Evolutionary conservation across 192 early-diverging fungal species (phyloP), one percentile per base, ranked within the genome.

Genomic region (Coemansia sp.): DNA sequence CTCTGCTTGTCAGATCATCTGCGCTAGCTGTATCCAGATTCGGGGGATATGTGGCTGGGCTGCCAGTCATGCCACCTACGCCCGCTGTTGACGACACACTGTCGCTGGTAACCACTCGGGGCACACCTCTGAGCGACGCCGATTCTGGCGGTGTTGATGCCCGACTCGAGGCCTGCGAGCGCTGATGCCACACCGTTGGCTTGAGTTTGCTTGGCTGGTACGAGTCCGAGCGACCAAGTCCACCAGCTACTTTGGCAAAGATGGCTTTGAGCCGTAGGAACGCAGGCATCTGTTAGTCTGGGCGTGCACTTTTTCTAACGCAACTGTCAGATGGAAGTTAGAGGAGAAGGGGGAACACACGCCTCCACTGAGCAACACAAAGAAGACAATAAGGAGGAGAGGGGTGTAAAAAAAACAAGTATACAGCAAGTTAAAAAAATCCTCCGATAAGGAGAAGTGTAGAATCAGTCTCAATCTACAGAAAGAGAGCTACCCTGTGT

Each of bases 161-260:
- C 35, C 65, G 77, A 61, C 77, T 79, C 32, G 71, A 74, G 34
- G 61, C 61, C 64, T 68, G 60, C 16, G 77, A 70, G 53, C 65
- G 67, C 65, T 71, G 77, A 49, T 62, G 77, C 77, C 71, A 74
- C 24, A 73, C 56, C 27, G 71, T 70, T 24, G 52, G 61, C 47
- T 66, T 69, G 64, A 79, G 71, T 59, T 79, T 79, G 68, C 68
- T 67, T 13, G 59, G 71, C 52, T 70, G 68, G 29, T 52, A 52
- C 43, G 71, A 71, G 39, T 74, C 68, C 35, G 77, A 70, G 22
- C 77, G 77, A n/a, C 77, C 68, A 30, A 79, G 77, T 18, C 68
- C 70, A 20, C 71, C 68, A 30, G 77, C 77, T 79, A 79, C 77
- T 74, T 65, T 74, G 64, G 77, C 67, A 61, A 79, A 61, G 35